These are phyloP conservation scores for Phytophthora sp. DNA, from an alignment of 352 stramenopile species.

Conservation along the genomic window DNA sequence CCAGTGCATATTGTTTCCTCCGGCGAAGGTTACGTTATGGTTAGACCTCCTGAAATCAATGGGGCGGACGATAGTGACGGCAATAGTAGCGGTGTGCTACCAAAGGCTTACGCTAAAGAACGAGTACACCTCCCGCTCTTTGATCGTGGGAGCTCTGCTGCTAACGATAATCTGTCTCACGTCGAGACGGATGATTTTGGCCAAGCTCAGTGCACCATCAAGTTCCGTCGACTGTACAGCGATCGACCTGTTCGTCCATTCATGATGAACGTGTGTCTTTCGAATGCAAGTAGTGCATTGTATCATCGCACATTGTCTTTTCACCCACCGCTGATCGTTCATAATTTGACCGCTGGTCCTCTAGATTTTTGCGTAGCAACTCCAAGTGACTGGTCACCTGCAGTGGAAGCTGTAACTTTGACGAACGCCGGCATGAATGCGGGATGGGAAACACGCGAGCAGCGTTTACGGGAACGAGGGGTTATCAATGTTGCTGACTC, in stretches of 20 bases:
- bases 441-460: conserved; percentile 78
- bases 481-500: conserved; percentile 80
- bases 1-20: conserved; percentile 77
- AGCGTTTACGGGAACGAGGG: conserved; percentile 80
- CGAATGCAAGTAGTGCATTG: conserved; percentile 54
- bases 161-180: conserved; percentile 31
- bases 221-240: conserved; percentile 79
- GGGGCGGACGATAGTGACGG: conserved; percentile 19
- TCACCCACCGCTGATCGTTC: conserved; percentile 77
- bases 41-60: conserved; percentile 71
- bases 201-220: conserved; percentile 57
- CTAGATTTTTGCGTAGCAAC: conserved; percentile 80
- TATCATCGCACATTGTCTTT: conserved; percentile 84
- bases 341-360: conserved; percentile 75
- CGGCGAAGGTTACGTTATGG: conserved; percentile 75
- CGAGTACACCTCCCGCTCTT: conserved; percentile 74
- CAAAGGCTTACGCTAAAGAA: conserved; percentile 81
- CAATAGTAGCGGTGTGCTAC: conserved; percentile 20
- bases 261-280: conserved; percentile 75
- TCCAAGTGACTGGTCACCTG: conserved; percentile 72
- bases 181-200: conserved; percentile 41
- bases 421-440: conserved; percentile 46
- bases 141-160: conserved; percentile 45
- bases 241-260: conserved; percentile 83
- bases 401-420: conserved; percentile 42